Conservation (phyloP, 2,329 filamentous ascomycete species). For the Cladorrhinum sp. region DNA sequence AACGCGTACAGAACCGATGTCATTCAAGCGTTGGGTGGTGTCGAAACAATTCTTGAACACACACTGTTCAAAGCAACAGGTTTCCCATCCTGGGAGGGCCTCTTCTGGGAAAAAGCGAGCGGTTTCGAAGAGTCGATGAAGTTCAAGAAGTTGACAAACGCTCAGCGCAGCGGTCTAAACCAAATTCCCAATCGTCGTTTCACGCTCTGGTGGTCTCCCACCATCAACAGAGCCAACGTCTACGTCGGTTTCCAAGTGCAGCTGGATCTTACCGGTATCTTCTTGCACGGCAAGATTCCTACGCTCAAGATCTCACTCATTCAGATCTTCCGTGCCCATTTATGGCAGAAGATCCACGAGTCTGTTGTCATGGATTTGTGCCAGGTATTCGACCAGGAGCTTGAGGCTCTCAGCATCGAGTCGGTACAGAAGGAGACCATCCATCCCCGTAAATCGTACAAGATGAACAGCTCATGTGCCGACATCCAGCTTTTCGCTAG, state of each 20-base stretch:
- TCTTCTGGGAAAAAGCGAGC: conserved; percentile 76
- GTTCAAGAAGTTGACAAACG: conserved; percentile 98
- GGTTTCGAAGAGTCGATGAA: conserved; percentile 62
- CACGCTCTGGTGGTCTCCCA: conserved; percentile 95
- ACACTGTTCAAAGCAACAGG: conserved; percentile 96
- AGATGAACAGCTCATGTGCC: conserved; percentile 99
- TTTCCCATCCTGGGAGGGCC: conserved; percentile 93
- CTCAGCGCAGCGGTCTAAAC: conserved; percentile 92
- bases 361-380: conserved; percentile 98
- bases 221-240: conserved; percentile 92
- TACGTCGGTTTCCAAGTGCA: conserved; percentile 99
- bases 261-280: conserved; percentile 94
- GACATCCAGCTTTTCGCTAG: conserved; percentile 96
- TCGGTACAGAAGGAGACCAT: conserved; percentile 99
- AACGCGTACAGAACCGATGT: conserved; percentile 96
- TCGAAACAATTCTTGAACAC: conserved; percentile 96
- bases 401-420: conserved; percentile 93
- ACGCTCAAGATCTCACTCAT: conserved; percentile 97
- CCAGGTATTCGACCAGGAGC: conserved; percentile 95
- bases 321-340: conserved; percentile 97
- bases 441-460: conserved; percentile 98
- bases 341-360: conserved; percentile 99
- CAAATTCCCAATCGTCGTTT: conserved; percentile 99
- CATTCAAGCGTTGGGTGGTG: conserved; percentile 92
- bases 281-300: conserved; percentile 98